Evolutionary conservation across 345 rosid species (phyloP).

Genomic region (Populus euphratica): DNA sequence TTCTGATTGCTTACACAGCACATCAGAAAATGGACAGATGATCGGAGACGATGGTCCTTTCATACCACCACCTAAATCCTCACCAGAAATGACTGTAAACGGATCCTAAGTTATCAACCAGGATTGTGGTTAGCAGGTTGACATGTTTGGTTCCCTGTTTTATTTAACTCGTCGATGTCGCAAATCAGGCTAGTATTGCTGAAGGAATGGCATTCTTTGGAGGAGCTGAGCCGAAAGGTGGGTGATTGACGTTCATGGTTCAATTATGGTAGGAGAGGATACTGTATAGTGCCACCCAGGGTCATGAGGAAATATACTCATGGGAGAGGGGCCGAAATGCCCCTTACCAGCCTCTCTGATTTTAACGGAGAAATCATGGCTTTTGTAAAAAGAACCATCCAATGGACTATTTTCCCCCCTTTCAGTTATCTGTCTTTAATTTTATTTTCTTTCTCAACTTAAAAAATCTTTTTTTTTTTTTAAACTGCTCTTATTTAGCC

Average conservation of each 20-base stretch:
- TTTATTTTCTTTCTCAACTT: background rate
- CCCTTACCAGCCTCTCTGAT: slow-evolving; percentile 19
- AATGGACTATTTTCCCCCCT: background rate
- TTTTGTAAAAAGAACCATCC: slow-evolving; percentile 20
- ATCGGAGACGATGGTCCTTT: slow-evolving; percentile 61
- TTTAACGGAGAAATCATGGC: slow-evolving; percentile 26
- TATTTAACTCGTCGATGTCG: slow-evolving; percentile 16
- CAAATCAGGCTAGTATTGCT: slow-evolving; percentile 8
- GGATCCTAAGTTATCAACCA: slow-evolving; percentile 54
- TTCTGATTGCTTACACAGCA: slow-evolving; percentile 45
- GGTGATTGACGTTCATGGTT: background rate
- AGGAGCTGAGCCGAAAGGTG: slow-evolving; percentile 3
- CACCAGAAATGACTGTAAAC: slow-evolving; percentile 89
- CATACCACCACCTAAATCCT: slow-evolving; percentile 66
- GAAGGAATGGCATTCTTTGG: slow-evolving; percentile 8
- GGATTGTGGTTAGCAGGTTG: slow-evolving; percentile 9
- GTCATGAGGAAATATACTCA: slow-evolving; percentile 14
- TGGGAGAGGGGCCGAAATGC: slow-evolving; percentile 5
- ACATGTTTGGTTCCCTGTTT: slow-evolving; percentile 17
- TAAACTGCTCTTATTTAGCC: background rate
- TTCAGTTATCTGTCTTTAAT: slow-evolving; percentile 19
- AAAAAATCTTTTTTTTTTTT: background rate
- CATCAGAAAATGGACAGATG: slow-evolving; percentile 49
- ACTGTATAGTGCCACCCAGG: slow-evolving; percentile 31
- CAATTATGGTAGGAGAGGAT: slow-evolving; percentile 10